These are phyloP conservation scores for Fusarium palustre DNA, from an alignment of 2,329 filamentous ascomycete species.

Conservation along the genomic window DNA sequence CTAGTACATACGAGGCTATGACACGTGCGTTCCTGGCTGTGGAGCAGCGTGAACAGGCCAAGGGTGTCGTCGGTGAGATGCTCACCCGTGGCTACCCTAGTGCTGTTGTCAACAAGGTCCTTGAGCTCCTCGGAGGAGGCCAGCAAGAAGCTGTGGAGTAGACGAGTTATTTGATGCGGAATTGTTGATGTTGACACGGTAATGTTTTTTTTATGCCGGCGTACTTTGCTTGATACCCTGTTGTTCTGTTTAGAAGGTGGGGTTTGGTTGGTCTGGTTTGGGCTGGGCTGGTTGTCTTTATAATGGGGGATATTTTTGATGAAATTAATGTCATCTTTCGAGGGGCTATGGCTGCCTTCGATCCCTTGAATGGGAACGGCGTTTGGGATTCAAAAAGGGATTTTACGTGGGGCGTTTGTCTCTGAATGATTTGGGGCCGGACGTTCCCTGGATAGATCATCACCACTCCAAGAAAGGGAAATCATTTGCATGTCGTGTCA, in stretches of 20 bases:
- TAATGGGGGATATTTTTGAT: conserved; percentile 36
- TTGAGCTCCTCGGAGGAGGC: conserved; percentile 81
- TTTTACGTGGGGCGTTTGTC: conserved; percentile 41
- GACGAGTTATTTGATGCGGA: conserved; percentile 9
- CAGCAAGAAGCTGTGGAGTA: conserved; percentile 54
- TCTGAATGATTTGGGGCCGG: conserved; percentile 42
- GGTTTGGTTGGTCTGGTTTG: conserved; percentile 3
- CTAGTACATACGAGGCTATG: conserved; percentile 99
- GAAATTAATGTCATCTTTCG: conserved; percentile 34
- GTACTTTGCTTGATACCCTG: conserved; percentile 50
- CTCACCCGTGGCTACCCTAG: conserved; percentile 88
- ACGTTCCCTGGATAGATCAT: conserved; percentile 58
- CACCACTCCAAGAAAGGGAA: conserved; percentile 60
- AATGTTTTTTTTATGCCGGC: conserved; percentile 45
- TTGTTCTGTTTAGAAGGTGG: conserved; percentile 41
- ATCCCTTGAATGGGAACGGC: conserved; percentile 44
- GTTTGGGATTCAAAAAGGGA: conserved; percentile 46
- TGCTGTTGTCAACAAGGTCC: conserved; percentile 92
- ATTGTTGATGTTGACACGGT: conserved; percentile 23
- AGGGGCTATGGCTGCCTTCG: conserved; percentile 36
- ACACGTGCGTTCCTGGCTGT: conserved; percentile 89
- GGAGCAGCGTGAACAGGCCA: conserved; percentile 81
- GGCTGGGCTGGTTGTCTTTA: conserved; percentile 33
- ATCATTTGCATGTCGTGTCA: conserved; percentile 39
- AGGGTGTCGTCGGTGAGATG: conserved; percentile 88